Conservation (phyloP, 1,284 basidiomycete genomes). For the Golubevia sp. region DNA sequence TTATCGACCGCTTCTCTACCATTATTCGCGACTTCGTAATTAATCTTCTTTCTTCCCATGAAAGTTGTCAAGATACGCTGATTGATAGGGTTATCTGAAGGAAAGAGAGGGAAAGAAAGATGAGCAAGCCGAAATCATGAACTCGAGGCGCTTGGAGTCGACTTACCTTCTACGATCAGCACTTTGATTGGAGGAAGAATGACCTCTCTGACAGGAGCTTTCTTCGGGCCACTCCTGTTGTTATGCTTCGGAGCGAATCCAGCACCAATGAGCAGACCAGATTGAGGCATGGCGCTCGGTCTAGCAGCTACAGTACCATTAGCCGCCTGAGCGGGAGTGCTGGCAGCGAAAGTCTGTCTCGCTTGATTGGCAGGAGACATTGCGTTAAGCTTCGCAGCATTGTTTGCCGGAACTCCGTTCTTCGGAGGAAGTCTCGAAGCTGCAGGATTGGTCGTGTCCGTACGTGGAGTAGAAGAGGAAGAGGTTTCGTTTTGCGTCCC, state of each 20-base stretch:
- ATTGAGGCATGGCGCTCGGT: conserved; percentile 48
- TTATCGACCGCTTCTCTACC: conserved; percentile 94
- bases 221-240: conserved; percentile 29
- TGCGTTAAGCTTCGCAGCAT: neutral
- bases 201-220: conserved; percentile 38
- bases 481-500: neutral
- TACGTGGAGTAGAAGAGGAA: neutral
- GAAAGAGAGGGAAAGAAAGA: conserved; percentile 8
- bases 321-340: conserved; percentile 6
- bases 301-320: conserved; percentile 13
- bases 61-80: conserved; percentile 94
- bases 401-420: neutral
- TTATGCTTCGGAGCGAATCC: conserved; percentile 34
- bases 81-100: conserved; percentile 94
- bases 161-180: conserved; percentile 49
- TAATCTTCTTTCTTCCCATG: conserved; percentile 94
- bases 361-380: conserved; percentile 4
- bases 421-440: neutral
- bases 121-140: neutral
- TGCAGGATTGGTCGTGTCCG: neutral
- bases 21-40: conserved; percentile 91
- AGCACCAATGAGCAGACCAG: conserved; percentile 55
- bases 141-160: too few relatives aligned
- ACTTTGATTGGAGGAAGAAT: conserved; percentile 58
- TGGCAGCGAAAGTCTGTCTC: conserved; percentile 16